Evolutionary conservation across 257 asterid species (phyloP).

Genomic region (Penstemon davidsonii): DNA sequence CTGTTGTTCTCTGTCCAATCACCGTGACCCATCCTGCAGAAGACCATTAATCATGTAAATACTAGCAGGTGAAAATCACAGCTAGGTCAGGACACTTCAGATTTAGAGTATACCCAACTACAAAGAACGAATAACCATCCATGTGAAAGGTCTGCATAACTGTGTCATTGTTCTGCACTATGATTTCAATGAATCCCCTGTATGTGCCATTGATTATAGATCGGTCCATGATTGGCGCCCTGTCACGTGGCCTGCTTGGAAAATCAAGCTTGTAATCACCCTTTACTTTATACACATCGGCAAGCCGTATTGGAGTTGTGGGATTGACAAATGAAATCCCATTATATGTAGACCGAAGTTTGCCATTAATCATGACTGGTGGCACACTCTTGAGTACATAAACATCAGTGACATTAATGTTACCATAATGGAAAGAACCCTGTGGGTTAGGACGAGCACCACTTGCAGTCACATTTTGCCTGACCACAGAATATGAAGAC

Average conservation of each 20-base stretch:
- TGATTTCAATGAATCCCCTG: slow-evolving; percentile 84
- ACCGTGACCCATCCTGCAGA: slow-evolving; percentile 77
- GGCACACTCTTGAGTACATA: slow-evolving; percentile 63
- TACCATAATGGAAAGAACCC: slow-evolving; percentile 92
- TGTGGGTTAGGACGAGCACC: slow-evolving; percentile 99
- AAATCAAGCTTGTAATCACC: slow-evolving; percentile 90
- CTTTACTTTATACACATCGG: slow-evolving; percentile 66
- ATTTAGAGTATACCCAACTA: slow-evolving; percentile 68
- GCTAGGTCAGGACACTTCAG: not conserved
- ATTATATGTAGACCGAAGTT: slow-evolving; percentile 64
- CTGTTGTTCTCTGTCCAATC: slow-evolving; percentile 84
- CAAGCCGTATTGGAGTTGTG: slow-evolving; percentile 73
- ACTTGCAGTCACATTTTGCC: slow-evolving; percentile 88
- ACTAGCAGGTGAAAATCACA: not conserved
- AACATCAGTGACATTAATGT: slow-evolving; percentile 68
- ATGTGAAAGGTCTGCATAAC: slow-evolving; percentile 75
- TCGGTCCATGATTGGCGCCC: slow-evolving; percentile 55
- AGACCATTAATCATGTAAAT: not conserved
- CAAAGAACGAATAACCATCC: slow-evolving; percentile 93
- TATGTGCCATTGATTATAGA: slow-evolving; percentile 82
- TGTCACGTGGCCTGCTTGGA: slow-evolving; percentile 58
- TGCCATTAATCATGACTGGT: slow-evolving; percentile 58
- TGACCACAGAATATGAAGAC: slow-evolving; percentile 29
- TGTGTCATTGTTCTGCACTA: slow-evolving; percentile 84
- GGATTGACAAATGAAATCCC: slow-evolving; percentile 85